Base-by-base conservation (phyloP, 1,284 basidiomycete genomes). In the Apiotrichum montevideense region DNA sequence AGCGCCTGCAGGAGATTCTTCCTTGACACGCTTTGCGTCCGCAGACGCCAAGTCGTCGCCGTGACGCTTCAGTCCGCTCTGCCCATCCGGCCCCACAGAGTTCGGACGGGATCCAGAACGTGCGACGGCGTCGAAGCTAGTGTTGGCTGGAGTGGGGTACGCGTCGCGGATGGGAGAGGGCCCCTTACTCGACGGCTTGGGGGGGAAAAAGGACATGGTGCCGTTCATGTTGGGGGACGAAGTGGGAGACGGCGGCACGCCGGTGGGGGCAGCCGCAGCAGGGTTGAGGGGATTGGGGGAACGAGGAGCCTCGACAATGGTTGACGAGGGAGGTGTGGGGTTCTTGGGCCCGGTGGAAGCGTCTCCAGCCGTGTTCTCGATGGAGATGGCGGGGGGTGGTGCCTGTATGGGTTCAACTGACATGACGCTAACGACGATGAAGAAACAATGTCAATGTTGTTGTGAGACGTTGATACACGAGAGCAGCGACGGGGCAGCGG, bases 21-120 rank as follows among this genome's bases (percentile, higher is more conserved):
- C 70, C 59, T 65, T 70, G 50, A 65, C 55, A 47, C 71, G 61
- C 61, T 72, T 72, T 47, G 65, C 63, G 33, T 69, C 70, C 3
- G 57, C 66, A 3, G 56, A 59, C 8, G 63, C 63, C 41, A 74
- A 52, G 6, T 63, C 62, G 11, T 74, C 70, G 35, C 70, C 72
- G 10, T 68, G 49, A 37, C 72, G 65, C 63, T 74, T 72, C 52
- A 71, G 42, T 32, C 65, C 66, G 6, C 46, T 58, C 46, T 37
- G 35, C 11, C 41, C n/a, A 11, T 42, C 41, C 14, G 41, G 41
- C 6, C 41, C 41, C 41, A 42, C n/a, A 8, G 41, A 42, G 41
- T 14, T 14, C 6, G 41, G 41, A 14, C 41, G 41, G 6, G 41
- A 39, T 13, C 37, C 37, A 39, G 37, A 13, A 39, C 37, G 37